Evolutionary conservation across 1,284 basidiomycete genomes (phyloP).

Genomic region (Calocybe gambosa): DNA sequence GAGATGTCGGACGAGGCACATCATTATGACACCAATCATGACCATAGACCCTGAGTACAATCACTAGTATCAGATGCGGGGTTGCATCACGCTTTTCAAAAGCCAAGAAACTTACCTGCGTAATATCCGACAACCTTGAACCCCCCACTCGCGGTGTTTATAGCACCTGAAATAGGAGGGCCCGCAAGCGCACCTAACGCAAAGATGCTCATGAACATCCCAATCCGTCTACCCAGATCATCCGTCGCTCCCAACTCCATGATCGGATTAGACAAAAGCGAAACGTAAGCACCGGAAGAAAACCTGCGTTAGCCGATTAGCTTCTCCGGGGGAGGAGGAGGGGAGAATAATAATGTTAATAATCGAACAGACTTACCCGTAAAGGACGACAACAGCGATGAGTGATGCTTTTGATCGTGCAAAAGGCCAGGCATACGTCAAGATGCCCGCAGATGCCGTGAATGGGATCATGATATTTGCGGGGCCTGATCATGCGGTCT

Average conservation of each 20-base stretch:
- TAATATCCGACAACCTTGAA: constrained; percentile 55
- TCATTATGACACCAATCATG: constrained; percentile 30
- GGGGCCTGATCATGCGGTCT: constrained; percentile 29
- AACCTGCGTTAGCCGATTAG: constrained; percentile 18
- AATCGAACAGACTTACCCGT: constrained; percentile 33
- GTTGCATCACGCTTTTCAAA: neutral
- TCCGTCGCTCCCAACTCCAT: constrained; percentile 51
- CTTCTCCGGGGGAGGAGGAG: neutral
- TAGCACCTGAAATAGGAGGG: constrained; percentile 62
- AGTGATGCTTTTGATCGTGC: constrained; percentile 33
- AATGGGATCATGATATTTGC: constrained; percentile 53
- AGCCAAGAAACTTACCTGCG: constrained; percentile 36
- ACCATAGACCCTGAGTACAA: constrained; percentile 28
- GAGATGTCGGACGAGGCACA: constrained; percentile 31
- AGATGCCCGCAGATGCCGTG: constrained; percentile 39
- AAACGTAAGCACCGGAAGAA: constrained; percentile 49
- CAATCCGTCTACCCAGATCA: constrained; percentile 58
- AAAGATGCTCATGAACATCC: constrained; percentile 50
- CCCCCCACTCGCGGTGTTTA: constrained; percentile 41
- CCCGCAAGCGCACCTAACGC: constrained; percentile 42
- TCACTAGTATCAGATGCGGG: neutral
- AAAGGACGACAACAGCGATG: constrained; percentile 42
- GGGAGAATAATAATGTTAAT: neutral
- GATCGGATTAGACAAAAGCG: constrained; percentile 48
- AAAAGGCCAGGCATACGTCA: constrained; percentile 58